phyloP scores from a whole-genome alignment of 805 yeast genomes.

The Candida coquimbonensis region DNA sequence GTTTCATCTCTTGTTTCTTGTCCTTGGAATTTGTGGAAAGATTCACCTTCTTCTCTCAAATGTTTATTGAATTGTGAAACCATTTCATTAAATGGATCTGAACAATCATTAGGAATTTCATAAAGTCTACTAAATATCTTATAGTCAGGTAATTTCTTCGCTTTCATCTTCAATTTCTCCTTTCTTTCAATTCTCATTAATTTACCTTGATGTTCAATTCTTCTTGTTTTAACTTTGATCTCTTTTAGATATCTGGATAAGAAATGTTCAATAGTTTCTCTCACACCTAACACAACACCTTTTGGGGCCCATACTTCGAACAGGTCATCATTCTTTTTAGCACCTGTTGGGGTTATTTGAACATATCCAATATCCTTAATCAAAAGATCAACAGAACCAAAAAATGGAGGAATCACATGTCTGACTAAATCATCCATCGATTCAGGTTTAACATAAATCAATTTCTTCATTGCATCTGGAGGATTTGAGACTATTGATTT shows the following conservation, averaged over 20 bases:
- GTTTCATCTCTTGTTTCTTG: constrained; percentile 16
- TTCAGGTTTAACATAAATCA: constrained; percentile 23
- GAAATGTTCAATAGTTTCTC: constrained; percentile 44
- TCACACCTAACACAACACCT: constrained; percentile 44
- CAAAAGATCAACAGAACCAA: constrained; percentile 59
- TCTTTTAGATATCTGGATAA: constrained; percentile 23
- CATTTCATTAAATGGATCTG: constrained; percentile 26
- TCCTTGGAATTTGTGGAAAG: constrained; percentile 16
- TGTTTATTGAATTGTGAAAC: constrained; percentile 15
- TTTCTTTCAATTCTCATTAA: constrained; percentile 6
- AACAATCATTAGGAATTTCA: constrained; percentile 17
- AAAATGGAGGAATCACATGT: constrained; percentile 63
- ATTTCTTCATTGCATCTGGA: constrained; percentile 22
- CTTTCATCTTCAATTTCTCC: constrained; percentile 15
- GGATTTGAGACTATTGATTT: constrained; percentile 21
- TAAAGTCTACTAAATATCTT: constrained; percentile 21
- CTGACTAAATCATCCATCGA: constrained; percentile 30
- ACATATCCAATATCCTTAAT: constrained; percentile 59
- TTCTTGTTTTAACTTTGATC: constrained; percentile 25
- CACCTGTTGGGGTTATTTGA: constrained; percentile 54
- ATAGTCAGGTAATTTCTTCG: constrained; percentile 17
- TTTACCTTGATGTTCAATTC: constrained; percentile 11
- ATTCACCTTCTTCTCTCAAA: constrained; percentile 18
- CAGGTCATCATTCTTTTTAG: constrained; percentile 25
- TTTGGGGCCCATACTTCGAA: constrained; percentile 49